A percentile compares a stretch with the other conserved stretches of the same genome.
Conservation (phyloP, 108 stramenopile genomes). For the Cyclotella atomus region DNA sequence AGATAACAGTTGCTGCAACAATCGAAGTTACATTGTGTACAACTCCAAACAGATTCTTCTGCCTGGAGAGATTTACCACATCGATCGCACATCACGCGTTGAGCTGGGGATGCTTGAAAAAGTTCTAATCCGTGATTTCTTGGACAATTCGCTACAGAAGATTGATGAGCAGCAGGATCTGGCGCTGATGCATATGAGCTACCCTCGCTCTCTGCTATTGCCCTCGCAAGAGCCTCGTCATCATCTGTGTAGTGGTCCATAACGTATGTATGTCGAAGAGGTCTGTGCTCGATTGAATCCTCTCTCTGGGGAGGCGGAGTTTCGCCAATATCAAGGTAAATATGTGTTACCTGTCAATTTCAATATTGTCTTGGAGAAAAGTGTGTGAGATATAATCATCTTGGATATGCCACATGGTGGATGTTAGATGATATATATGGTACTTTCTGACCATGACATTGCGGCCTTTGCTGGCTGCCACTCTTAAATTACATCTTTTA, state of each 20-base stretch:
- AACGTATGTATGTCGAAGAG: too few species aligned
- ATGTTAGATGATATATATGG: too few species aligned
- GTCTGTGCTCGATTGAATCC: too few species aligned
- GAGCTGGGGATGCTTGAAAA: conserved; percentile 26
- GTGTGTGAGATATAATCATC: too few species aligned
- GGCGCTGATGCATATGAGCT: not conserved
- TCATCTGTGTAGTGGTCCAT: conserved; percentile 41
- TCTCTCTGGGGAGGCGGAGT: too few species aligned
- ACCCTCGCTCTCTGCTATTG: conserved; percentile 48
- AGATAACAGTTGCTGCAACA: conserved; percentile 29
- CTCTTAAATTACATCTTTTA: too few species aligned
- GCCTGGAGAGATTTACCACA: conserved; percentile 18
- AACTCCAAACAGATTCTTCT: conserved; percentile 38
- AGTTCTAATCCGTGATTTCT: conserved; percentile 34
- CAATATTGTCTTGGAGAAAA: too few species aligned
- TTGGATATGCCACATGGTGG: too few species aligned
- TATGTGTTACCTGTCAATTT: too few species aligned
- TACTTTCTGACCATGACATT: too few species aligned
- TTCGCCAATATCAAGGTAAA: too few species aligned
- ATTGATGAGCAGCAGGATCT: not conserved
- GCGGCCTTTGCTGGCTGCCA: too few species aligned
- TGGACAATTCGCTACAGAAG: conserved; percentile 28
- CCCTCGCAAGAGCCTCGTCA: conserved; percentile 53
- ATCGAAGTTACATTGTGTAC: conserved; percentile 43
- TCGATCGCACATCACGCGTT: conserved; percentile 43